Conservation (phyloP, 1,284 basidiomycete genomes). For the Marasmius tenuissimus region DNA sequence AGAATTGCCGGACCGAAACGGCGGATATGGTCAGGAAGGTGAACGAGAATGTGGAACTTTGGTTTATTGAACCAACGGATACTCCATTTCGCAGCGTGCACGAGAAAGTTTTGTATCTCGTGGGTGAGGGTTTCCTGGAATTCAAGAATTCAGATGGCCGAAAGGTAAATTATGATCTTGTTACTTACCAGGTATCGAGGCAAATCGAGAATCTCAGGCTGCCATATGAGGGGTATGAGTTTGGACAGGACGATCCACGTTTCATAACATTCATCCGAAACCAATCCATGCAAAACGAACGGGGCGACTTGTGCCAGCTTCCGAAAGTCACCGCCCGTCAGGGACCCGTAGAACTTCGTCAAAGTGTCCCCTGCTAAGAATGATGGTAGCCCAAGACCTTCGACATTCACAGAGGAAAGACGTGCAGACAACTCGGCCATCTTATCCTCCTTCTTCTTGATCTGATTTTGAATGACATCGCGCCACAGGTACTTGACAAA, state of each 20-base stretch:
- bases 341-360: slow-evolving; percentile 2
- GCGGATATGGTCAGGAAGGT: slow-evolving; percentile 29
- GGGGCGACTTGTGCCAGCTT: slow-evolving; percentile 6
- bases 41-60: slow-evolving; percentile 36
- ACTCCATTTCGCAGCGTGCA: slow-evolving; percentile 25
- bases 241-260: slow-evolving; percentile 31
- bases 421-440: not conserved
- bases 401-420: slow-evolving; percentile 1
- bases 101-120: slow-evolving; percentile 29
- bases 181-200: slow-evolving; percentile 24
- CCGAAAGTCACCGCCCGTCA: slow-evolving; percentile 7
- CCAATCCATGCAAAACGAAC: slow-evolving; percentile 2
- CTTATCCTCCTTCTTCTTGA: slow-evolving; percentile 16
- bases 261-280: slow-evolving; percentile 4
- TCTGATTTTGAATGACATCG: slow-evolving; percentile 26
- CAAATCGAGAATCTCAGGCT: slow-evolving; percentile 31
- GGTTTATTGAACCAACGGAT: slow-evolving; percentile 38
- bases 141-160: too few species aligned
- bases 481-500: slow-evolving; percentile 40
- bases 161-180: too few species aligned
- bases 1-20: slow-evolving; percentile 37
- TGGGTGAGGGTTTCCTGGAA: slow-evolving; percentile 18
- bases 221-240: slow-evolving; percentile 34
- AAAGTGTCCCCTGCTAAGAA: slow-evolving; percentile 1
- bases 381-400: not conserved